Evolutionary conservation across 2,329 filamentous ascomycete species (phyloP).

Genomic region (Akanthomyces dipterigenus): DNA sequence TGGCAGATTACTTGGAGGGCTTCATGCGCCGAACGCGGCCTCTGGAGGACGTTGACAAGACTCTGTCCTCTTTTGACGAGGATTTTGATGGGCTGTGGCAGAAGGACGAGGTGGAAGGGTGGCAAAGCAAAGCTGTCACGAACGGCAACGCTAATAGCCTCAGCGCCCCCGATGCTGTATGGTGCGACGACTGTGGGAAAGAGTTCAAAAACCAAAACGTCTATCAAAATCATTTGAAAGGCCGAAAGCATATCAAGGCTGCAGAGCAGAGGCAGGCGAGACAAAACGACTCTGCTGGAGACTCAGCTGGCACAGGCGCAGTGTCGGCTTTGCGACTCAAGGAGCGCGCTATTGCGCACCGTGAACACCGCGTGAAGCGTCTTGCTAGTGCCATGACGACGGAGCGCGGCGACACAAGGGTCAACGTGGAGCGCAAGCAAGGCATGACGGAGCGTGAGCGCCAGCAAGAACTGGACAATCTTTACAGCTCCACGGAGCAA

Average conservation of each 20-base stretch:
- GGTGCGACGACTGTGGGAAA: conserved; percentile 88
- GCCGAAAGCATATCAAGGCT: conserved; percentile 88
- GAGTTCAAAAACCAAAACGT: conserved; percentile 95
- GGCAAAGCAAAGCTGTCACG: conserved; percentile 53
- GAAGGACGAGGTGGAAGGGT: conserved; percentile 70
- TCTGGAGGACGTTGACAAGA: conserved; percentile 74
- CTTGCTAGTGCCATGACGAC: conserved; percentile 77
- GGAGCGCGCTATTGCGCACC: conserved; percentile 82
- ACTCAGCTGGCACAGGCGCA: conserved; percentile 19
- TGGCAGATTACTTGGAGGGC: conserved; percentile 77
- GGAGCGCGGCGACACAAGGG: conserved; percentile 79
- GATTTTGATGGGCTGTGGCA: conserved; percentile 84
- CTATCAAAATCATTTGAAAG: conserved; percentile 79
- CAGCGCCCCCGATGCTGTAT: conserved; percentile 58
- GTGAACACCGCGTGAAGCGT: conserved; percentile 76
- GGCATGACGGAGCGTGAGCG: conserved; percentile 97
- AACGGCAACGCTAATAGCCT: conserved; percentile 21
- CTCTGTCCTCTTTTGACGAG: conserved; percentile 68
- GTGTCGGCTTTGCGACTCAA: conserved; percentile 57
- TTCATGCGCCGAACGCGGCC: conserved; percentile 83
- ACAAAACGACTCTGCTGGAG: conserved; percentile 31
- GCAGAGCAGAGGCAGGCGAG: conserved; percentile 57
- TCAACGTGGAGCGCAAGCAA: conserved; percentile 93
- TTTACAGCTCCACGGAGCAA: conserved; percentile 48
- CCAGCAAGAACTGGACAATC: conserved; percentile 83